These are phyloP conservation scores for Apodospora peruviana DNA, from an alignment of 495 filamentous ascomycete genomes.

Conservation along the genomic window DNA sequence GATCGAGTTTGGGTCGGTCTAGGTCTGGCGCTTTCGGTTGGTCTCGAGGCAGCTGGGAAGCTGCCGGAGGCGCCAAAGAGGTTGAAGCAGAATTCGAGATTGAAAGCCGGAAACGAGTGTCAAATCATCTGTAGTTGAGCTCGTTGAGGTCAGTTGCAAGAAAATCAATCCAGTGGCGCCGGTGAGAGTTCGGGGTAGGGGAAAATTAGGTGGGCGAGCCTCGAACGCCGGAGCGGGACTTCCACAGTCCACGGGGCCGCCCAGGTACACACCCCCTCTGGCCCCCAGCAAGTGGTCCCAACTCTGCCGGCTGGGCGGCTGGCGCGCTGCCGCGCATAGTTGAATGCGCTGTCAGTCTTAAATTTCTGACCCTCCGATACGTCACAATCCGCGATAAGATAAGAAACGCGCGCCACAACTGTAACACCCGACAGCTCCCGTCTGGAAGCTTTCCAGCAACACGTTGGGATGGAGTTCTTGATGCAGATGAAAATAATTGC, in stretches of 20 bases:
- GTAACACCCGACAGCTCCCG: neutral
- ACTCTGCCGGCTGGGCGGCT: slow-evolving; percentile 12
- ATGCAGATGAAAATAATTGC: no score
- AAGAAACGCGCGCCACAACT: slow-evolving; percentile 8
- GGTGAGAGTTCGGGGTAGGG: neutral
- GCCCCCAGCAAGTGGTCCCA: neutral
- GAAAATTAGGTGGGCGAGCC: slow-evolving; percentile 15
- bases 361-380: slow-evolving; percentile 22
- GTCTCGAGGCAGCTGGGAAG: neutral
- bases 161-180: slow-evolving; percentile 2
- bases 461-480: no score
- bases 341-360: slow-evolving; percentile 5
- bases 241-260: neutral
- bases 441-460: no score
- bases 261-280: neutral
- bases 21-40: neutral
- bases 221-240: neutral
- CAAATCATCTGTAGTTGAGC: slow-evolving; percentile 10
- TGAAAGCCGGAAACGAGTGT: neutral
- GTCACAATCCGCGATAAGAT: slow-evolving; percentile 28
- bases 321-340: neutral
- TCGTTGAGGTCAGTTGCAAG: slow-evolving; percentile 4
- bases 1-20: neutral
- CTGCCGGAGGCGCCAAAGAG: neutral
- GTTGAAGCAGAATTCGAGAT: neutral